These are phyloP conservation scores for Margaritispora aquatica DNA, from an alignment of 495 filamentous ascomycete species.

Conservation along the genomic window DNA sequence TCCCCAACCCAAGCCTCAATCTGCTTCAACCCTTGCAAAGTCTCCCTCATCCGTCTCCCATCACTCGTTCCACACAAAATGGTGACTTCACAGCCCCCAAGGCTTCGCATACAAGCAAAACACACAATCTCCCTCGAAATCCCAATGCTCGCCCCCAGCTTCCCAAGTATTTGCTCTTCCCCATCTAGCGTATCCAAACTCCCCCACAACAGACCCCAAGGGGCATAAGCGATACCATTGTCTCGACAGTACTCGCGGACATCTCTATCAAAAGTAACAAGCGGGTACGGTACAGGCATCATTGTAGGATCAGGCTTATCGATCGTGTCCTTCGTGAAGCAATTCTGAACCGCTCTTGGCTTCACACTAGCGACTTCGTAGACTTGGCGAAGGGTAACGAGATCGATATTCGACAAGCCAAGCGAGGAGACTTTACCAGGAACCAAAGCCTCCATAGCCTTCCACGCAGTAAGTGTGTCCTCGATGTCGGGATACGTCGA, in stretches of 20 bases:
- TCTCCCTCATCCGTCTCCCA: constrained; percentile 1
- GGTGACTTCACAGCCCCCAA: neutral
- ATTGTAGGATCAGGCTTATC: constrained; percentile 1
- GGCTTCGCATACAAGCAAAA: constrained; percentile 1
- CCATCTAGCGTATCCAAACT: constrained; percentile 5
- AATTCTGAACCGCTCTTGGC: constrained; percentile 1
- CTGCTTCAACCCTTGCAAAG: neutral
- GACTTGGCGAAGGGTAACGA: neutral
- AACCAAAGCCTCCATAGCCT: constrained; percentile 8
- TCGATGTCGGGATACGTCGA: constrained; percentile 6
- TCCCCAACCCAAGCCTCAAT: neutral
- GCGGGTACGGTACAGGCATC: neutral
- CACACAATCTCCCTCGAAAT: constrained; percentile 1
- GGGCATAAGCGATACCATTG: constrained; percentile 1
- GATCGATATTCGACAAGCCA: constrained; percentile 5
- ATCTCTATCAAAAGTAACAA: constrained; percentile 6
- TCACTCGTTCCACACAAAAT: constrained; percentile 5
- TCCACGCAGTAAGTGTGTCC: constrained; percentile 7
- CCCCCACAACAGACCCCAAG: constrained; percentile 5
- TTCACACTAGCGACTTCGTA: neutral
- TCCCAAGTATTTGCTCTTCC: neutral
- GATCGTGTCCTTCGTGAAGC: constrained; percentile 4
- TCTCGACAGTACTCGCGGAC: constrained; percentile 5
- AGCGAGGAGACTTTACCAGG: constrained; percentile 2
- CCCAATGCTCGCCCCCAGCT: neutral